Evolutionary conservation across 208 protist species (phyloP).

Genomic region (Trypanosoma mega): DNA sequence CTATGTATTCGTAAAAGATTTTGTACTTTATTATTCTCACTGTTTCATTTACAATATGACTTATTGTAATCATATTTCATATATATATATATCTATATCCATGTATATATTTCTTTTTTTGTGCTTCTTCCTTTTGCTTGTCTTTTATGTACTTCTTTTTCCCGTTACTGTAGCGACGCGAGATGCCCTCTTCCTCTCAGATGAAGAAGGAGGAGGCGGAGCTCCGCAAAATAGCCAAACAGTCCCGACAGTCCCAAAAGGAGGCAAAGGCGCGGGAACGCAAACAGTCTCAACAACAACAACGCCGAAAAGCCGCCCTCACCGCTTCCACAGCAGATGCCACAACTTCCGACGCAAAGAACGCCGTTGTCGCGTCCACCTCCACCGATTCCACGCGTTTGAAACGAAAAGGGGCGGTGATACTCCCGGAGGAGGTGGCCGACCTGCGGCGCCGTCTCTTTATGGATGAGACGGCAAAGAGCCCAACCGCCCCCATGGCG

Average conservation of each 20-base stretch:
- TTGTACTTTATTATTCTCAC: too few relatives aligned
- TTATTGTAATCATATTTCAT: too few relatives aligned
- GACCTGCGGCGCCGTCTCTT: constrained; percentile 58
- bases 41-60: too few relatives aligned
- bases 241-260: constrained; percentile 50
- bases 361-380: background rate
- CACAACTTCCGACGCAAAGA: background rate
- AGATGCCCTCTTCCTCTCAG: constrained; percentile 53
- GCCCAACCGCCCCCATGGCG: background rate
- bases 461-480: background rate
- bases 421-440: constrained; percentile 67
- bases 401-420: constrained; percentile 60
- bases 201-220: constrained; percentile 84
- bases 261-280: constrained; percentile 47
- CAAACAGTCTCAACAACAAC: constrained; percentile 37
- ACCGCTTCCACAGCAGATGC: constrained; percentile 8
- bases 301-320: background rate
- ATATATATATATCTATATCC: constrained; percentile 14
- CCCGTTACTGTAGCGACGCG: background rate
- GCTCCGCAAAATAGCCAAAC: constrained; percentile 73
- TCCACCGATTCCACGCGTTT: background rate
- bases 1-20: too few relatives aligned
- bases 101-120: constrained; percentile 11
- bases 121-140: background rate
- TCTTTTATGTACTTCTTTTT: constrained; percentile 11